Percentiles rank a stretch among this genome's conserved stretches.
Conservation (phyloP, 305 asterid genomes). For the Fraxinus angustifolia region DNA sequence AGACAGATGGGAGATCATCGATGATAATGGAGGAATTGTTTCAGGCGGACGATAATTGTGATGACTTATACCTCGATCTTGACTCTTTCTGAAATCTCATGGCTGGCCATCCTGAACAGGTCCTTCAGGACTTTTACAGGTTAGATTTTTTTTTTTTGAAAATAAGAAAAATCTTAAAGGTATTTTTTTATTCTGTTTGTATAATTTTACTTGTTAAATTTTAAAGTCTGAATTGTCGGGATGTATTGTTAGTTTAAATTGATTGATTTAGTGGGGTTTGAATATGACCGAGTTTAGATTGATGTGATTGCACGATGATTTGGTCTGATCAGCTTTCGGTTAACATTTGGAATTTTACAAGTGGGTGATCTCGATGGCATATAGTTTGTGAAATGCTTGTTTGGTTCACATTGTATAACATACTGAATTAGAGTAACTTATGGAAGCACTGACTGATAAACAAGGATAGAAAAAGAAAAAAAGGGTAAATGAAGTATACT, state of each 20-base stretch:
- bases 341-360: neutral
- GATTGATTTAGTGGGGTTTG: conserved; percentile 11
- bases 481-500: neutral
- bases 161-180: no score
- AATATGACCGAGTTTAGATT: conserved; percentile 3
- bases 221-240: neutral
- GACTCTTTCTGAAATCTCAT: conserved; percentile 26
- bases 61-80: conserved; percentile 32
- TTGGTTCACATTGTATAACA: neutral
- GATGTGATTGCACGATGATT: neutral
- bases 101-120: conserved; percentile 22
- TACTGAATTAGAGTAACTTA: neutral
- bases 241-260: conserved; percentile 1
- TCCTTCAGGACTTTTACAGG: conserved; percentile 31
- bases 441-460: neutral
- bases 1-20: conserved; percentile 38
- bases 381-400: neutral
- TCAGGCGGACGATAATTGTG: conserved; percentile 21
- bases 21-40: conserved; percentile 25
- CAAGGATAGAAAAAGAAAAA: no score
- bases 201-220: neutral
- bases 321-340: neutral
- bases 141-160: neutral
- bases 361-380: conserved; percentile 11
- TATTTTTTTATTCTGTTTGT: neutral